A percentile compares a stretch with the other conserved stretches of the same genome.
phyloP scores from a whole-genome alignment of 75 land plant species.

The Pinus taeda region DNA sequence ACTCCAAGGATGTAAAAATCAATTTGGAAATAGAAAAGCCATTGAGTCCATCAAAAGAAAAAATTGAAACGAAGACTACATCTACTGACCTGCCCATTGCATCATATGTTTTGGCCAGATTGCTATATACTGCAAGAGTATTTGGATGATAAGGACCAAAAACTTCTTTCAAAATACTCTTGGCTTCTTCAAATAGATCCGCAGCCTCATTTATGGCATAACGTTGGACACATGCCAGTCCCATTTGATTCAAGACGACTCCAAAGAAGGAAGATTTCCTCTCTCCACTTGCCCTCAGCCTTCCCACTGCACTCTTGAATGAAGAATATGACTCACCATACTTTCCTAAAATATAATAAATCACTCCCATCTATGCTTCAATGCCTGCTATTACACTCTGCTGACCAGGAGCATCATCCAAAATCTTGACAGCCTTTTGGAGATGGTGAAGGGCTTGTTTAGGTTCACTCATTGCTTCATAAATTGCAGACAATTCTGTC shows the following conservation, averaged over 20 bases:
- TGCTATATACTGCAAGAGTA: slow-evolving; percentile 79
- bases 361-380: slow-evolving; percentile 91
- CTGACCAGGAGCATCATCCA: slow-evolving; percentile 67
- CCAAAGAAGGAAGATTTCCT: slow-evolving; percentile 74
- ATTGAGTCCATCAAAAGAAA: neutral
- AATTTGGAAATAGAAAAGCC: too few species aligned
- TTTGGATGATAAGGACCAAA: slow-evolving; percentile 77
- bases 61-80: neutral
- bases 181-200: slow-evolving; percentile 76
- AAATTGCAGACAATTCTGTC: slow-evolving; percentile 71
- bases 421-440: slow-evolving; percentile 61
- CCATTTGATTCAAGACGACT: slow-evolving; percentile 83
- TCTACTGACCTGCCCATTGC: slow-evolving; percentile 78
- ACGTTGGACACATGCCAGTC: slow-evolving; percentile 69
- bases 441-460: slow-evolving; percentile 68
- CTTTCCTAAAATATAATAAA: slow-evolving; percentile 66
- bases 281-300: slow-evolving; percentile 62
- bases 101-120: slow-evolving; percentile 92
- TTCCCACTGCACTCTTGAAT: slow-evolving; percentile 58
- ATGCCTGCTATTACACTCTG: slow-evolving; percentile 74
- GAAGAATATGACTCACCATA: slow-evolving; percentile 45
- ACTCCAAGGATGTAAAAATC: neutral
- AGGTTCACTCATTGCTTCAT: slow-evolving; percentile 74
- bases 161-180: slow-evolving; percentile 58
- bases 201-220: slow-evolving; percentile 68